These are phyloP conservation scores for Solanum rostratum DNA, from an alignment of 257 asterid species.

Conservation along the genomic window DNA sequence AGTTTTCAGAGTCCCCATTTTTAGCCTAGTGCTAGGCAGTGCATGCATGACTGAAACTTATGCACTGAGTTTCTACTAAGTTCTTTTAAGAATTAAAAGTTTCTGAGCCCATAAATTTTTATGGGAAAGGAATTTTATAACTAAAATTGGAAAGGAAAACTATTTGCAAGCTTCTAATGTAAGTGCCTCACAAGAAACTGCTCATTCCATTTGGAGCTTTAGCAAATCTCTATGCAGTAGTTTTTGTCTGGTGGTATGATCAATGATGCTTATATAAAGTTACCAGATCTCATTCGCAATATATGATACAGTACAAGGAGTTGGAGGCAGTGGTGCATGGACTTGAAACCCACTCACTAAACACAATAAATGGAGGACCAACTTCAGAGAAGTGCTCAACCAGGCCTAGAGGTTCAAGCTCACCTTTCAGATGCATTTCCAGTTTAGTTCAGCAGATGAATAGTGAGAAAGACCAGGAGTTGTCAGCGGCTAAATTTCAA, in stretches of 20 bases:
- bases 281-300: not conserved
- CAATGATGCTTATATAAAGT: not conserved
- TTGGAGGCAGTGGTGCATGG: conserved; percentile 68
- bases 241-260: not conserved
- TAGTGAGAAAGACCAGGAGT: conserved; percentile 75
- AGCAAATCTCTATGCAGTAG: not conserved
- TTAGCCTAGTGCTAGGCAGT: not conserved
- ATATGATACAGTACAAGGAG: conserved; percentile 52
- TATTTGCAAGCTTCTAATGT: not conserved
- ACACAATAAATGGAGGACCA: conserved; percentile 26
- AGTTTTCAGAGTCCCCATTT: not conserved
- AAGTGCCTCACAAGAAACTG: not conserved
- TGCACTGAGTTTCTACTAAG: not conserved
- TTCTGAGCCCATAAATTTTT: not conserved
- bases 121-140: not conserved
- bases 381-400: conserved; percentile 41
- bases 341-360: conserved; percentile 43
- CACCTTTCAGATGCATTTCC: conserved; percentile 88
- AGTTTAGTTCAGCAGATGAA: conserved; percentile 82
- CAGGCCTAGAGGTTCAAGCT: conserved; percentile 72
- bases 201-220: not conserved
- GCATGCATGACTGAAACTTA: not conserved
- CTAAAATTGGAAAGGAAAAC: not conserved
- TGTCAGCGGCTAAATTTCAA: conserved; percentile 45
- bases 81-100: not conserved